Evolutionary conservation across 352 stramenopile genomes (phyloP), one percentile per base, ranked within the genome.

Genomic region (Pythium scleroteichum): DNA sequence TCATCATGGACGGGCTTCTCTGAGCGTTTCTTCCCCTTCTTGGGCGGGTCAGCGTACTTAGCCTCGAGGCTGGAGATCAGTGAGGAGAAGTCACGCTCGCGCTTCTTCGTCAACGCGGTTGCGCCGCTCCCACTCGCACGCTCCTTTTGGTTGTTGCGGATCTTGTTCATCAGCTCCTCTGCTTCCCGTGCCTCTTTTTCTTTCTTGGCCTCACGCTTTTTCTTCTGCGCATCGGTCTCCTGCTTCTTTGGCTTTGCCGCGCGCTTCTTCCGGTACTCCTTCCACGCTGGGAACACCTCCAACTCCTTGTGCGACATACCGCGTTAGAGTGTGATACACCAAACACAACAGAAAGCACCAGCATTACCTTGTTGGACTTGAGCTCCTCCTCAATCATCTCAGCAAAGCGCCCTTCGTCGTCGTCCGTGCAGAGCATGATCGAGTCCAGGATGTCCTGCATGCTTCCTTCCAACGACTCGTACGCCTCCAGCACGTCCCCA

Each of bases 351-450:
- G 2, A 35, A 10, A 35, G 29, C 29, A 35, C 38, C 4, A n/a
- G 14, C 16, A 44, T 17, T 44, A 82, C 72, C 49, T 78, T 56
- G 29, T 86, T 73, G 26, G 59, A 57, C 39, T 84, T 70, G 29
- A 94, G 82, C 4, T 82, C 82, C 9, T 71, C 55, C 53, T 89
- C 64, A 26, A 92, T 92, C 62, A 94, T 88, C 23, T 79, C 68
- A 0, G 58, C 50, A 50, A 94, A 91, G 12, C 85, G 77, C 13
- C 79, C 73, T 49, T 89, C 78, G 60, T 94, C 82, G 51, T 90
- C 79, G 42, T 96, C 80, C 8, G 79, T 94, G 20, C 82, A 91
- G 46, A 96, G 65, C 87, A 97, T 97, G 69, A 96, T 82, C 50
- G 69, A 78, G 63, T 96, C 82, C 51, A 97, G 71, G 42, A 97